Percentiles rank a stretch among this genome's conserved stretches.
Evolutionary conservation across 495 filamentous ascomycete genomes (phyloP).

Genomic region (Zalerion maritima): DNA sequence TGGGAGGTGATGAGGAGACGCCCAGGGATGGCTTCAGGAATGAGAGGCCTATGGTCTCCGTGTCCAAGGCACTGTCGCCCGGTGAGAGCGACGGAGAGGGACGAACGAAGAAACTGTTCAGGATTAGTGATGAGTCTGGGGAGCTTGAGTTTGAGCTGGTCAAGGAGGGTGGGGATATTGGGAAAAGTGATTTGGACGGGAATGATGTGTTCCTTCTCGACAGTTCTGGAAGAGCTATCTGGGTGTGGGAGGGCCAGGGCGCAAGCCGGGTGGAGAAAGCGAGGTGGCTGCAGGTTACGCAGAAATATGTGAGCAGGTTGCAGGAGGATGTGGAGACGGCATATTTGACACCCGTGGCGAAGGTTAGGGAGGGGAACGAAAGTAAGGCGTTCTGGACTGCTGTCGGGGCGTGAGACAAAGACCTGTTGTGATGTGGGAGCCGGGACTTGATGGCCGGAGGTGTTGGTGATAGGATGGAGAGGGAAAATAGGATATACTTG

Average conservation of each 20-base stretch:
- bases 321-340: conserved; percentile 20
- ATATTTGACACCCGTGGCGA: conserved; percentile 34
- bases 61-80: conserved; percentile 7
- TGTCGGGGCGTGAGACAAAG: conserved; percentile 9
- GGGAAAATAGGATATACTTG: too few relatives aligned
- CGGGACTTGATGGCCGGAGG: too few relatives aligned
- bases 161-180: conserved; percentile 30
- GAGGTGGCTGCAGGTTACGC: conserved; percentile 41
- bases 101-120: conserved; percentile 33
- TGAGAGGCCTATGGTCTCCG: conserved; percentile 23
- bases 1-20: conserved; percentile 33
- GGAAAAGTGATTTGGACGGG: conserved; percentile 30
- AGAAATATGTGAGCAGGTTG: conserved; percentile 36
- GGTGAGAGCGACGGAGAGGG: not conserved
- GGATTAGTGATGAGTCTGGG: conserved; percentile 40
- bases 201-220: conserved; percentile 47
- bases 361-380: conserved; percentile 38
- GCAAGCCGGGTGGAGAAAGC: conserved; percentile 40
- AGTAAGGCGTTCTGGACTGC: conserved; percentile 31
- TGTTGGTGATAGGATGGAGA: too few relatives aligned
- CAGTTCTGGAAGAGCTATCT: conserved; percentile 29
- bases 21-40: conserved; percentile 19
- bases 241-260: conserved; percentile 44
- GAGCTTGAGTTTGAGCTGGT: conserved; percentile 35
- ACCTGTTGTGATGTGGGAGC: too few relatives aligned